Evolutionary conservation across 129 eudicot species (phyloP), one percentile per base, ranked within the genome.

Genomic region (Erigeron canadensis): DNA sequence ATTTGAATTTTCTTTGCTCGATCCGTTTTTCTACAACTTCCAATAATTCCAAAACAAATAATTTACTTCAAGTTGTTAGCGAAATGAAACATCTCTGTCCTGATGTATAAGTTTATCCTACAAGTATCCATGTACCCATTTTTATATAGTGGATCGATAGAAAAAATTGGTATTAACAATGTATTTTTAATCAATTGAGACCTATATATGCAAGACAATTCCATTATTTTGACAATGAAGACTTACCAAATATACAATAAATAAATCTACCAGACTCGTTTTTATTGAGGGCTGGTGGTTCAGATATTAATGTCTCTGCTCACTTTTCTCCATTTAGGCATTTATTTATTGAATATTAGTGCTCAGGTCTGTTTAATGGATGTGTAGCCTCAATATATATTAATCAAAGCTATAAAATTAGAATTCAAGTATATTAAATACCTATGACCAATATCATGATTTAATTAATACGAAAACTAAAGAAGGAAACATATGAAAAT

Each of bases 241-340:
- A 51, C 11, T 50, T 65, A 77, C 70, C 81, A 61, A 40, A 60
- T 41, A 1, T 50, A 42, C 47, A 77, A 21, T 69, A 76, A 75
- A 69, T 39, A 61, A 62, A 44, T 1, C 28, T 45, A 70, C 70
- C 70, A 61, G 61, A 51, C 57, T 70, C 41, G 44, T 61, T 69
- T 77, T 46, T 17, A 28, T 70, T 58, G 34, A 59, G 41, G 48
- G 8, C 46, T 60, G 64, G 81, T 45, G 34, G 75, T 77, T 77
- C 76, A 51, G 69, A 61, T 50, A 77, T 68, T 69, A 61, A 77
- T 60, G 75, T 60, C 76, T 23, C 38, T 21, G 5, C 40, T 59
- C 51, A 22, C 42, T 23, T 45, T 13, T 38, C 34, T 8, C 53
- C 64, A 50, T 48, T 17, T 23, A 72, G 16, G 17, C 8, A 65